Conservation (phyloP, 495 filamentous ascomycete genomes). For the Hypoxylon perforatum region DNA sequence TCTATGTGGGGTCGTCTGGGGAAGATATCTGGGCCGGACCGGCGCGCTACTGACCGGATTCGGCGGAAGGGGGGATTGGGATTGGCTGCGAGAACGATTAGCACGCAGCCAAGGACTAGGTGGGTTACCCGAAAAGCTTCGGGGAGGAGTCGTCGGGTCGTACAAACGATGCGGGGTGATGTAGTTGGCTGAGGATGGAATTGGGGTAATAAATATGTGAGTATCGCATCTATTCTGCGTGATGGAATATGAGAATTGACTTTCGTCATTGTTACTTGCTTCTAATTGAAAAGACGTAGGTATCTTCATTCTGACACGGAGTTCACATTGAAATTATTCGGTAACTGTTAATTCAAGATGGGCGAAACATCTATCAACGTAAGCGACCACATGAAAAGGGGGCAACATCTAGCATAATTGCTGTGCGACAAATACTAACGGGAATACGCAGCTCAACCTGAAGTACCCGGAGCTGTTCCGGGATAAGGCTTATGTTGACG, state of each 20-base stretch:
- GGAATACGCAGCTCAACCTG: constrained; percentile 55
- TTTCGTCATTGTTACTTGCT: not conserved
- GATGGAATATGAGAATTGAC: too few species aligned
- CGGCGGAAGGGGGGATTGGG: constrained; percentile 8
- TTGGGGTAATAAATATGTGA: not conserved
- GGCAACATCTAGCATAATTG: not conserved
- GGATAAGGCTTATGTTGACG: constrained; percentile 68
- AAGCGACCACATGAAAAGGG: constrained; percentile 13
- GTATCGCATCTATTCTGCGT: too few species aligned
- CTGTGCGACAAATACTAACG: not conserved
- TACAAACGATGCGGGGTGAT: constrained; percentile 13
- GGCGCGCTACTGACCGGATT: constrained; percentile 20
- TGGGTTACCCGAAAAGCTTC: constrained; percentile 17
- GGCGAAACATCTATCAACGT: constrained; percentile 16
- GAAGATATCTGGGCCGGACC: not conserved
- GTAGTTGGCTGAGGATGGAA: not conserved
- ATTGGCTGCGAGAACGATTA: constrained; percentile 16
- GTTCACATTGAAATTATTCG: not conserved
- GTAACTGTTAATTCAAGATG: constrained; percentile 10
- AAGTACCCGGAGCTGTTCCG: constrained; percentile 69
- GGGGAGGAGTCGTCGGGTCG: not conserved
- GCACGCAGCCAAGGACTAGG: constrained; percentile 6
- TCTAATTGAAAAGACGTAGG: not conserved
- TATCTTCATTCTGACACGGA: too few species aligned
- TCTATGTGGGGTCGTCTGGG: not conserved